Percentiles rank a stretch among this genome's conserved stretches.
Evolutionary conservation across 352 stramenopile species (phyloP).

Genomic region (Phytophthora pseudosyringae): DNA sequence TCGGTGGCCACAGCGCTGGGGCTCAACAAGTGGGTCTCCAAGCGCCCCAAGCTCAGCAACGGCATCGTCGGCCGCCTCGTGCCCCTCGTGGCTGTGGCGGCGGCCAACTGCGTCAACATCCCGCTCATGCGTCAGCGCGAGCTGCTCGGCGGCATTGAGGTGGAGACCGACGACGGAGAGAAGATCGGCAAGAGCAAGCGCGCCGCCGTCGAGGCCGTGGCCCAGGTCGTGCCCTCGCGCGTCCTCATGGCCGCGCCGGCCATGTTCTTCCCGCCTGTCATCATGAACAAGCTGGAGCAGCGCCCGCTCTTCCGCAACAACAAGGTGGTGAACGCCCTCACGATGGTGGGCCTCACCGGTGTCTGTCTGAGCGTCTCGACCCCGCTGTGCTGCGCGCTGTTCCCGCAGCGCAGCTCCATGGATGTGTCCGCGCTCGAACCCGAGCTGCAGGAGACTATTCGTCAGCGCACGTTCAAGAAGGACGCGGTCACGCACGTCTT

Average conservation of each 20-base stretch:
- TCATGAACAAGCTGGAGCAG: slow-evolving; percentile 85
- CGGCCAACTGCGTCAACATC: slow-evolving; percentile 92
- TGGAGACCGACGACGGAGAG: slow-evolving; percentile 73
- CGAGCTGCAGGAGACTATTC: slow-evolving; percentile 65
- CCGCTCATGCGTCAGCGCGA: slow-evolving; percentile 91
- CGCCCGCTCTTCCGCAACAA: slow-evolving; percentile 61
- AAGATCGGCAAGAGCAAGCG: slow-evolving; percentile 70
- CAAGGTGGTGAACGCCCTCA: slow-evolving; percentile 68
- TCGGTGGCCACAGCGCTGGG: slow-evolving; percentile 81
- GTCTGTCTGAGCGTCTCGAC: slow-evolving; percentile 79
- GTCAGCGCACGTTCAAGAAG: slow-evolving; percentile 51
- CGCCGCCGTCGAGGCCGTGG: slow-evolving; percentile 77
- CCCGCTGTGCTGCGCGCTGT: slow-evolving; percentile 83
- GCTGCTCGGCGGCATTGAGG: slow-evolving; percentile 80
- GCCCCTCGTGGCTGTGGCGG: slow-evolving; percentile 85
- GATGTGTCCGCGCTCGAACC: slow-evolving; percentile 64
- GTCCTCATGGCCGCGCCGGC: slow-evolving; percentile 88
- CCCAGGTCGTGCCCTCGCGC: slow-evolving; percentile 85
- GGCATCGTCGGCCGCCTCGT: slow-evolving; percentile 74
- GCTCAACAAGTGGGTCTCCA: slow-evolving; percentile 79
- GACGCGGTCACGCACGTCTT: slow-evolving; percentile 63
- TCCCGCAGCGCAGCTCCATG: slow-evolving; percentile 79
- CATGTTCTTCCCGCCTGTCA: slow-evolving; percentile 87
- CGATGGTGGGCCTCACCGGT: slow-evolving; percentile 78
- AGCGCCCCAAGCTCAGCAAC: slow-evolving; percentile 62